Evolutionary conservation across 2,329 filamentous ascomycete genomes (phyloP).

Genomic region (Sporothrix humicola): DNA sequence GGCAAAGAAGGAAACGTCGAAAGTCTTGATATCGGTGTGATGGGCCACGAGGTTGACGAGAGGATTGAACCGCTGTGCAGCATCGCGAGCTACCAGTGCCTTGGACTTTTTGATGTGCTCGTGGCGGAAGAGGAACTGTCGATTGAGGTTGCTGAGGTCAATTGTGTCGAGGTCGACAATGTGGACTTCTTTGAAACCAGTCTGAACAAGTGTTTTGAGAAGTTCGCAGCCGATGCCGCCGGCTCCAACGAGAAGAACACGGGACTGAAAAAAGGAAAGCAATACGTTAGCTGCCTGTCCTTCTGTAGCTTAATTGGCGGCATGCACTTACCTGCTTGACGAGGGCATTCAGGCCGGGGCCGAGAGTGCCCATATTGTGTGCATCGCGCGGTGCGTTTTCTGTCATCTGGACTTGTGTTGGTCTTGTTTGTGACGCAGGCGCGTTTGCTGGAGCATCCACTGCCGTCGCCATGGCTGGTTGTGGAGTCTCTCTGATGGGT

Average conservation of each 20-base stretch:
- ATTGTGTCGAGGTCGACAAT: conserved; percentile 98
- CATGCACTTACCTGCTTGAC: conserved; percentile 68
- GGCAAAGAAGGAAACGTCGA: conserved; percentile 87
- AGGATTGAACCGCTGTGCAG: conserved; percentile 88
- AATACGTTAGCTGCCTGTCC: neutral
- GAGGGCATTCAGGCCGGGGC: conserved; percentile 63
- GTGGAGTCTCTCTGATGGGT: neutral
- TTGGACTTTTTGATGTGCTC: conserved; percentile 99
- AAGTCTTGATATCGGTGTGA: conserved; percentile 95
- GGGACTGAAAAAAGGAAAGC: conserved; percentile 62
- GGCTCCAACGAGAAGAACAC: conserved; percentile 91
- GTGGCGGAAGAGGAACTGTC: conserved; percentile 94
- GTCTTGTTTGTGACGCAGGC: neutral
- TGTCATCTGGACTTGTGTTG: conserved; percentile 15
- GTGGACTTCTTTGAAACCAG: conserved; percentile 90
- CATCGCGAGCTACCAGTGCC: conserved; percentile 76
- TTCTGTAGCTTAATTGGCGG: too few relatives aligned
- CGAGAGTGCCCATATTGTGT: conserved; percentile 70
- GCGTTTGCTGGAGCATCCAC: conserved; percentile 14
- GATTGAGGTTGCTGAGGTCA: conserved; percentile 95
- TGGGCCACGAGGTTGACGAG: conserved; percentile 84
- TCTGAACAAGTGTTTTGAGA: conserved; percentile 92
- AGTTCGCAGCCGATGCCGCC: conserved; percentile 98
- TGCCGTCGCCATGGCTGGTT: conserved; percentile 17
- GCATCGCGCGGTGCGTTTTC: conserved; percentile 52